Evolutionary conservation across 352 stramenopile species (phyloP), one percentile per base, ranked within the genome.

Genomic region (Elongisporangium prolatum): DNA sequence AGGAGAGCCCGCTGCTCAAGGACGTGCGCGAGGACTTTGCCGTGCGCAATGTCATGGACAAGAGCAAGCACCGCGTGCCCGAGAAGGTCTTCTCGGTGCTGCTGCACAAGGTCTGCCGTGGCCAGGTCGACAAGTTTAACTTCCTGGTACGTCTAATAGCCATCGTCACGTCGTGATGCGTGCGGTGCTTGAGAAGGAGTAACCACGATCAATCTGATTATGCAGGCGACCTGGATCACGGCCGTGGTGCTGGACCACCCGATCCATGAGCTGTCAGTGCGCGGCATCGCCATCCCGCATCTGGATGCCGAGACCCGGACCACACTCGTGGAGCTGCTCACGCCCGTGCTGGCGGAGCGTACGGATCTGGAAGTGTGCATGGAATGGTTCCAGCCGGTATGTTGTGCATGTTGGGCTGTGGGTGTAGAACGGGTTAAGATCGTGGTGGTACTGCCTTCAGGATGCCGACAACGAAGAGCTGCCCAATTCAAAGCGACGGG

Each of bases 51-150:
- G 83, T 93, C 56, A 80, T 90, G 59, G 81, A 94, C 21, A 71
- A 57, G 17, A 89, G 71, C 64, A 82, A 77, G 67, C 82, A 89
- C 69, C 80, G 80, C 48, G 84, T 93, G 61, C 82, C 84, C 0
- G 83, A 93, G 58, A 75, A 93, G 52, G 84, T 93, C 22, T 95
- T 93, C 63, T 77, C 80, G 25, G 69, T 92, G 50, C 71, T 93
- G 40, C 77, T 93, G 56, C 88, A 90, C 67, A 89, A 87, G 44
- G 86, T 94, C 34, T 95, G 86, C 58, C 79, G 74, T 34, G 84
- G 86, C 25, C 84, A 93, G 59, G 74, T 94, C 21, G 84, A 95
- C 69, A 93, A 93, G 69, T 95, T 95, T 54, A 93, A 95, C 60
- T 93, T 93, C 56, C 60, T 94, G 25, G 65, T 73, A 60, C 16